A percentile compares a stretch with the other conserved stretches of the same genome.
phyloP scores from a whole-genome alignment of 2,329 filamentous ascomycete species.

The Fusarium ambrosium region DNA sequence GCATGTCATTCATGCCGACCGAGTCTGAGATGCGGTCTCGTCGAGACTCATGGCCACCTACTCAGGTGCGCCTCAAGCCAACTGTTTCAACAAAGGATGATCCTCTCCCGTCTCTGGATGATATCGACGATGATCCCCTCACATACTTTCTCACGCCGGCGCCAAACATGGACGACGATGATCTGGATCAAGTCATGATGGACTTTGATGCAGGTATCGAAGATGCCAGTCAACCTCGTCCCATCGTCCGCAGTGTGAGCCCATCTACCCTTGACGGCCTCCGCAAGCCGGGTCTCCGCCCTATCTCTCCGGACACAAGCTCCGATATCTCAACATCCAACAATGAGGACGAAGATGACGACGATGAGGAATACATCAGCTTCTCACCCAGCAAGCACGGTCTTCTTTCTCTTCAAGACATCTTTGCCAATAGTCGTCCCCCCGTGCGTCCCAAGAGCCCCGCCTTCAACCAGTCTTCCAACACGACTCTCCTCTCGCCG shows the following conservation, averaged over 20 bases:
- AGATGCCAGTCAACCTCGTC: slow-evolving; percentile 59
- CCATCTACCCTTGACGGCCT: slow-evolving; percentile 68
- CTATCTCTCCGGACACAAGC: slow-evolving; percentile 44
- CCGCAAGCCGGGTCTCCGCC: slow-evolving; percentile 54
- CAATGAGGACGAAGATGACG: slow-evolving; percentile 62
- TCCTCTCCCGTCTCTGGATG: slow-evolving; percentile 59
- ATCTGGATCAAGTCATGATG: slow-evolving; percentile 60
- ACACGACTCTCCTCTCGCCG: slow-evolving; percentile 47
- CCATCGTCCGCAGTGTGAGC: slow-evolving; percentile 67
- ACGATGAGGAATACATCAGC: slow-evolving; percentile 65
- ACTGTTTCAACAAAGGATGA: slow-evolving; percentile 57
- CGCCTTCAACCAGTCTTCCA: slow-evolving; percentile 47
- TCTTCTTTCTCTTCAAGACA: slow-evolving; percentile 60
- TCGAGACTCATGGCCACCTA: slow-evolving; percentile 66
- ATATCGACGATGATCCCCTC: slow-evolving; percentile 67
- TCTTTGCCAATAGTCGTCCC: slow-evolving; percentile 54
- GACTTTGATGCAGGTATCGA: slow-evolving; percentile 72
- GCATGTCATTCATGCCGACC: slow-evolving; percentile 52
- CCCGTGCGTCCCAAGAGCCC: slow-evolving; percentile 50
- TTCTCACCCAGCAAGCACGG: slow-evolving; percentile 58
- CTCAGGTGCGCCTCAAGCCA: slow-evolving; percentile 62
- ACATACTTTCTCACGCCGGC: slow-evolving; percentile 69
- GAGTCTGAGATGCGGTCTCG: slow-evolving; percentile 51
- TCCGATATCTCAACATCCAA: slow-evolving; percentile 60
- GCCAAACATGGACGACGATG: slow-evolving; percentile 57